These are phyloP conservation scores for Trichomonas vaginalis DNA, from an alignment of 208 protist genomes.

Conservation along the genomic window DNA sequence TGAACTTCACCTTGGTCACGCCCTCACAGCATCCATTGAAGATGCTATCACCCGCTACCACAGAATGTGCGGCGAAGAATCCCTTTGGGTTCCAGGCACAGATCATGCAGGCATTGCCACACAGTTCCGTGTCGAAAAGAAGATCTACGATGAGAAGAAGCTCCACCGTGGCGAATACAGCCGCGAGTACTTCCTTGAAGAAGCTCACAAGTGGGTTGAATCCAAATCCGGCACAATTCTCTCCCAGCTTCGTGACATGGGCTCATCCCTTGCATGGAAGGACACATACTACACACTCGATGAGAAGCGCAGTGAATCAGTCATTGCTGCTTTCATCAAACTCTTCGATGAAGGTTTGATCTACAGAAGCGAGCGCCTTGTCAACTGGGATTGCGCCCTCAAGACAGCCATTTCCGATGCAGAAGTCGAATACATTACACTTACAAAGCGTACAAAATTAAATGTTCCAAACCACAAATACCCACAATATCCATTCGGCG, in stretches of 20 bases:
- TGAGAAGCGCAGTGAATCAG: conserved; percentile 59
- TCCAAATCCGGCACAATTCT: conserved; percentile 75
- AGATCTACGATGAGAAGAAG: conserved; percentile 19
- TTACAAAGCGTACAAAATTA: background rate
- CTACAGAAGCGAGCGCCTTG: conserved; percentile 80
- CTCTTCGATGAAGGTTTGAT: conserved; percentile 84
- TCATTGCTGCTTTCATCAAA: conserved; percentile 81
- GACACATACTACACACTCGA: conserved; percentile 97
- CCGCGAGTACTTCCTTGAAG: conserved; percentile 77
- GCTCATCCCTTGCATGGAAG: conserved; percentile 91
- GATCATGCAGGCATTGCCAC: conserved; percentile 84
- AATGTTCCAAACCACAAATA: conserved; percentile 12
- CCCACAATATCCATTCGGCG: conserved; percentile 11
- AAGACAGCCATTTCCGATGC: conserved; percentile 98
- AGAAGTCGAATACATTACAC: conserved; percentile 73
- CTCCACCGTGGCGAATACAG: conserved; percentile 74
- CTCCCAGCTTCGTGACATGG: conserved; percentile 76
- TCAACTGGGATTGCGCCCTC: conserved; percentile 95
- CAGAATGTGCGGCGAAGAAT: conserved; percentile 62
- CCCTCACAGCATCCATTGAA: conserved; percentile 62
- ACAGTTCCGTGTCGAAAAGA: conserved; percentile 41
- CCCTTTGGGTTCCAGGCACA: conserved; percentile 91
- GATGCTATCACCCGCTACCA: conserved; percentile 39
- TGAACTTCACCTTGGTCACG: conserved; percentile 95
- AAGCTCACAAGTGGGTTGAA: conserved; percentile 92